Percentiles rank a stretch among this genome's conserved stretches.
Evolutionary conservation across 805 yeast species (phyloP).

Genomic region (Candida corydali): DNA sequence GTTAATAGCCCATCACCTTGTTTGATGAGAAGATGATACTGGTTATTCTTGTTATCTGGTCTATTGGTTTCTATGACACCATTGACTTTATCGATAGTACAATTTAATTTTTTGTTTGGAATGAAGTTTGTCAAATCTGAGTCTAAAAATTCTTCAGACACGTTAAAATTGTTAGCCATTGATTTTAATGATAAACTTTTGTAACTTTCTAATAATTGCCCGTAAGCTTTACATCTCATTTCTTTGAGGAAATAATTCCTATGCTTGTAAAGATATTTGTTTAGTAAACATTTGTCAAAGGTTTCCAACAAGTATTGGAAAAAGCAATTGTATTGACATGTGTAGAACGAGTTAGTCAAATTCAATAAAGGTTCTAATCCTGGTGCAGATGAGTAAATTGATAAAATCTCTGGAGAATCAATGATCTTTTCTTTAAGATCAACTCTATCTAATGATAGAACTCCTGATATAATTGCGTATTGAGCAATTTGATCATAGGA

Average conservation of each 20-base stretch:
- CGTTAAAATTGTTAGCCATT: constrained; percentile 93
- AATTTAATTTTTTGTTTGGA: constrained; percentile 89
- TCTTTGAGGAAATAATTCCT: constrained; percentile 84
- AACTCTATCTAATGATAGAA: constrained; percentile 74
- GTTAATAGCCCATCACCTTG: constrained; percentile 92
- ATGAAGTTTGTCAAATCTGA: constrained; percentile 83
- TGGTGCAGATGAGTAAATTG: constrained; percentile 68
- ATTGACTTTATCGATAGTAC: constrained; percentile 92
- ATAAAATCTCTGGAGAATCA: constrained; percentile 90
- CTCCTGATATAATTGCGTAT: constrained; percentile 86
- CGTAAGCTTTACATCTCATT: constrained; percentile 90
- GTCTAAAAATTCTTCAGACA: constrained; percentile 83
- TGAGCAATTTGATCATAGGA: constrained; percentile 87
- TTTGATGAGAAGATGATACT: constrained; percentile 81
- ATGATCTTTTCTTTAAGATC: constrained; percentile 80
- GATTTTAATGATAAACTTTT: constrained; percentile 84
- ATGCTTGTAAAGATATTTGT: constrained; percentile 69
- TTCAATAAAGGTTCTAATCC: constrained; percentile 76
- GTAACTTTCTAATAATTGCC: constrained; percentile 91
- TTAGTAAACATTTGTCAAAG: constrained; percentile 62
- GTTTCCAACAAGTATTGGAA: constrained; percentile 76
- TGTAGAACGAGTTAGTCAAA: constrained; percentile 80
- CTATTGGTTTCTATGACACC: constrained; percentile 94
- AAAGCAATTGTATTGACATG: constrained; percentile 78
- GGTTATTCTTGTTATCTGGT: constrained; percentile 94